phyloP scores from a whole-genome alignment of 495 filamentous ascomycete species.

The Clohesyomyces aquaticus region DNA sequence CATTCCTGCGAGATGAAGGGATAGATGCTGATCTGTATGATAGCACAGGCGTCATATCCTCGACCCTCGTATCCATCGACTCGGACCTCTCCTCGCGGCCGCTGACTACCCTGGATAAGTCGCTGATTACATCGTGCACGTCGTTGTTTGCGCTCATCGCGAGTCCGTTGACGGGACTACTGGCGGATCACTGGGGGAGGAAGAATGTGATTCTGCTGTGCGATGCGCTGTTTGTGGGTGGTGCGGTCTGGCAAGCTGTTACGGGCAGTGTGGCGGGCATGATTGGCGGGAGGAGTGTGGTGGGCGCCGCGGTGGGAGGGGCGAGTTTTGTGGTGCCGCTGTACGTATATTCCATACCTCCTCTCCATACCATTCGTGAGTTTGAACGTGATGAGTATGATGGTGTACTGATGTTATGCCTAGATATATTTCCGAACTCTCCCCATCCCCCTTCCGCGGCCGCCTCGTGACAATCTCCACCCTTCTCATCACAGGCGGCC shows the following conservation, averaged over 20 bases:
- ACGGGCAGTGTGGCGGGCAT: constrained; percentile 67
- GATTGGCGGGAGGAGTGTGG: constrained; percentile 77
- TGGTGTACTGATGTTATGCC: not conserved
- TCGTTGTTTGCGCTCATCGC: constrained; percentile 77
- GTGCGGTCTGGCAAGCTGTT: constrained; percentile 71
- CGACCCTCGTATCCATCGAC: constrained; percentile 79
- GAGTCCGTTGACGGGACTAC: constrained; percentile 72
- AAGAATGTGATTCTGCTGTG: constrained; percentile 76
- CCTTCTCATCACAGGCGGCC: constrained; percentile 82
- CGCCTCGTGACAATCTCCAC: constrained; percentile 75
- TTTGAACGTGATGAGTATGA: too few species aligned
- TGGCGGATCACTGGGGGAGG: constrained; percentile 76
- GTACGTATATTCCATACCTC: too few species aligned
- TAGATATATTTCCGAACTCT: constrained; percentile 71
- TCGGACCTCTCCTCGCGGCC: constrained; percentile 69
- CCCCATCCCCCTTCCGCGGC: constrained; percentile 74
- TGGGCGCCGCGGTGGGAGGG: constrained; percentile 80
- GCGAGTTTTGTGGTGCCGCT: constrained; percentile 83
- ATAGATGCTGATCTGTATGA: constrained; percentile 12
- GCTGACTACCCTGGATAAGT: constrained; percentile 77
- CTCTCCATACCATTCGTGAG: too few species aligned
- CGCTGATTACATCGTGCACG: constrained; percentile 80
- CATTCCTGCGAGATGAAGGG: not conserved
- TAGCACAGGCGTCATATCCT: constrained; percentile 90
- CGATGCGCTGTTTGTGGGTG: constrained; percentile 76